A percentile compares a stretch with the other conserved stretches of the same genome.
Evolutionary conservation across 345 rosid species (phyloP).

Genomic region (Schrenkiella parvula): DNA sequence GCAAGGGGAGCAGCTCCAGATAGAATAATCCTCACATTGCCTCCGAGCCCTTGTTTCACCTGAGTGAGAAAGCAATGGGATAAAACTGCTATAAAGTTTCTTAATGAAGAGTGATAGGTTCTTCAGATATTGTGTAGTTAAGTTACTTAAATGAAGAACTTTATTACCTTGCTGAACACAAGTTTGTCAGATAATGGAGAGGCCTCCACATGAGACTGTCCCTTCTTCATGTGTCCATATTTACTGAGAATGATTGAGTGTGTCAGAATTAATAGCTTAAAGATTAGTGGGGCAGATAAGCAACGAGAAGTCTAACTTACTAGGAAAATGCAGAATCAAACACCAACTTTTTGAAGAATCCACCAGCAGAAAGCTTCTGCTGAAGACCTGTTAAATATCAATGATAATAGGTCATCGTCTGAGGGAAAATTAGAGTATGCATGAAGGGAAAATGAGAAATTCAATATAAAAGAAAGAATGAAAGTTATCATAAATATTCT

Average conservation of each 20-base stretch:
- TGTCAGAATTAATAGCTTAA: constrained; percentile 16
- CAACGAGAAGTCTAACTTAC: constrained; percentile 45
- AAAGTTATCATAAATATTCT: background rate
- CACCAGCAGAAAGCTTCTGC: constrained; percentile 73
- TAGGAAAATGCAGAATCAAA: constrained; percentile 68
- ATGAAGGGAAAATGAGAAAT: background rate
- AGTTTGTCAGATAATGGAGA: constrained; percentile 80
- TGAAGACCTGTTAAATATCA: constrained; percentile 64
- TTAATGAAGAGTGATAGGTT: background rate
- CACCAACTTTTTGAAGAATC: constrained; percentile 49
- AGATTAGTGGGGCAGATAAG: background rate
- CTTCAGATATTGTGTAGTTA: background rate
- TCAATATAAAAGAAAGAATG: background rate
- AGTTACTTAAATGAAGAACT: background rate
- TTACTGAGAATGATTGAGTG: constrained; percentile 49
- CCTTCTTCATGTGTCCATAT: constrained; percentile 57
- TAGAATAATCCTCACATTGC: constrained; percentile 68
- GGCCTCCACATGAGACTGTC: constrained; percentile 58
- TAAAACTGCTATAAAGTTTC: background rate
- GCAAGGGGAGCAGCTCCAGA: constrained; percentile 93
- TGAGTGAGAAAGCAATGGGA: constrained; percentile 1
- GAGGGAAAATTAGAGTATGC: background rate
- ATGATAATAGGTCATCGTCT: background rate
- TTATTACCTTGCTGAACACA: constrained; percentile 79
- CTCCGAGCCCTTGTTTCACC: constrained; percentile 90